Conservation (phyloP, 1,284 basidiomycete genomes). For the Ustilago lituana region DNA sequence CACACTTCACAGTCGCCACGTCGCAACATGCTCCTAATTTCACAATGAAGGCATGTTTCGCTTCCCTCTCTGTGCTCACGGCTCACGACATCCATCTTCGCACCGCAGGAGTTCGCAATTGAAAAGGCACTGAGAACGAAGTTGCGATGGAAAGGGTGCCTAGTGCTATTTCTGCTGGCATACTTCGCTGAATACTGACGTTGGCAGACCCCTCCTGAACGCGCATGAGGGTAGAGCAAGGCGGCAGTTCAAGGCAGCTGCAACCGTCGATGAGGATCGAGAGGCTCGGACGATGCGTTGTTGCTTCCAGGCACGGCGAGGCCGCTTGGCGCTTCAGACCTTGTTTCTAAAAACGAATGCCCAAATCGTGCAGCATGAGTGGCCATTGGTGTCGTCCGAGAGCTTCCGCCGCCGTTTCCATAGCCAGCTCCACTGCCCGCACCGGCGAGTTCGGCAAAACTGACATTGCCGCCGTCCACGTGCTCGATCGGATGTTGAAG, state of each 20-base stretch:
- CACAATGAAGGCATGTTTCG: too few relatives aligned
- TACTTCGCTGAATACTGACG: too few relatives aligned
- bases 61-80: too few relatives aligned
- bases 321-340: slow-evolving; percentile 21
- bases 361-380: slow-evolving; percentile 5
- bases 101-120: too few relatives aligned
- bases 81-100: too few relatives aligned
- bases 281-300: neutral
- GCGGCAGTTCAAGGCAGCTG: slow-evolving; percentile 3
- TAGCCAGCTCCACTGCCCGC: neutral
- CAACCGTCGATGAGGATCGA: slow-evolving; percentile 19
- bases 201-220: too few relatives aligned
- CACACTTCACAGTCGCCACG: neutral
- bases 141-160: too few relatives aligned
- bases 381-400: slow-evolving; percentile 1
- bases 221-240: too few relatives aligned
- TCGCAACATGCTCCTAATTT: too few relatives aligned
- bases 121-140: too few relatives aligned
- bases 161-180: too few relatives aligned
- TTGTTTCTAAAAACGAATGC: slow-evolving; percentile 4
- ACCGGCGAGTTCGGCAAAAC: slow-evolving; percentile 1
- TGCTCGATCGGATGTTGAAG: slow-evolving; percentile 13
- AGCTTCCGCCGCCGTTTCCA: slow-evolving; percentile 3
- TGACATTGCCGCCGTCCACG: slow-evolving; percentile 10
- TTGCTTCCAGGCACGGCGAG: slow-evolving; percentile 10